Percentiles rank a stretch among this genome's conserved stretches.
Evolutionary conservation across 495 filamentous ascomycete genomes (phyloP).

Genomic region (Neohortaea acidophila): DNA sequence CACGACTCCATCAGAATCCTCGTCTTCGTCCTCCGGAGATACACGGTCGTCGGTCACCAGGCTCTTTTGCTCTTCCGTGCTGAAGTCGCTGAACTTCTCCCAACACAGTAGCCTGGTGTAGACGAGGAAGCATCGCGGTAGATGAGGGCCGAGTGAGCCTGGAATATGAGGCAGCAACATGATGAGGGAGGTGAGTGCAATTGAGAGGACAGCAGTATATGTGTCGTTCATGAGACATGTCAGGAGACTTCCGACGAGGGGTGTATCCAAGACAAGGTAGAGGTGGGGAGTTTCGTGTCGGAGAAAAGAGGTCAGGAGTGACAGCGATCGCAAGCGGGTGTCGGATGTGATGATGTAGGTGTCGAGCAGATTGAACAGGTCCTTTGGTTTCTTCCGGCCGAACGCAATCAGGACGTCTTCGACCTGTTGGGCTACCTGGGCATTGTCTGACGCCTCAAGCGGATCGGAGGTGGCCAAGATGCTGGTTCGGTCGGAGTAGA

Average conservation of each 20-base stretch:
- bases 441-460: constrained; percentile 32
- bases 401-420: constrained; percentile 41
- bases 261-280: constrained; percentile 49
- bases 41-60: constrained; percentile 11
- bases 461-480: constrained; percentile 24
- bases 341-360: constrained; percentile 43
- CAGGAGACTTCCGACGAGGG: constrained; percentile 48
- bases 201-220: constrained; percentile 48
- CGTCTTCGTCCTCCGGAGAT: constrained; percentile 1
- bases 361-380: constrained; percentile 45
- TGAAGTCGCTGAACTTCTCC: constrained; percentile 35
- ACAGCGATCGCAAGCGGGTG: constrained; percentile 40
- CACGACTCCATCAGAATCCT: constrained; percentile 2
- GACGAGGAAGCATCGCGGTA: constrained; percentile 58
- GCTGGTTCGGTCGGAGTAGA: constrained; percentile 44
- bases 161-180: constrained; percentile 68
- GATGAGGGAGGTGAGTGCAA: constrained; percentile 50
- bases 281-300: constrained; percentile 55
- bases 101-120: constrained; percentile 61
- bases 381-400: constrained; percentile 52
- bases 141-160: constrained; percentile 42
- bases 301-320: constrained; percentile 48
- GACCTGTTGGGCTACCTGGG: constrained; percentile 33
- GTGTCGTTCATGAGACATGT: constrained; percentile 57
- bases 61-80: constrained; percentile 16